Percentiles rank a stretch among this genome's conserved stretches.
phyloP scores from a whole-genome alignment of 75 land plant genomes.

The Selaginella tamariscina region DNA sequence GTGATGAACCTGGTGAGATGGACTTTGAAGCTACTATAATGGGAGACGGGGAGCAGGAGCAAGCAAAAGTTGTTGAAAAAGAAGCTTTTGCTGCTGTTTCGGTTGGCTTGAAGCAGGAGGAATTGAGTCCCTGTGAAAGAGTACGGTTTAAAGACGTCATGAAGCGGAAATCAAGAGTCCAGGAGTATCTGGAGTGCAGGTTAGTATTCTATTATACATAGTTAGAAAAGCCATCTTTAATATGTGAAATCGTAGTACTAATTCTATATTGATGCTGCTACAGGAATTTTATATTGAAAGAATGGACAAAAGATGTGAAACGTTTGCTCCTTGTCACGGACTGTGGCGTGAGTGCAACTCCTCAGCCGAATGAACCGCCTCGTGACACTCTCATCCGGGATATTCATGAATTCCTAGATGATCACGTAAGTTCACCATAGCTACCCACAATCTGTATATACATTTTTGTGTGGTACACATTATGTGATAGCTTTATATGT shows the following conservation, averaged over 20 bases:
- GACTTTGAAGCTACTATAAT: not conserved
- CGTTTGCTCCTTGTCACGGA: constrained; percentile 53
- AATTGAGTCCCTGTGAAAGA: constrained; percentile 54
- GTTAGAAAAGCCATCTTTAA: too few relatives aligned
- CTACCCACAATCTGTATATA: too few relatives aligned
- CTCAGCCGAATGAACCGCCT: constrained; percentile 42
- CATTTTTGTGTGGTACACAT: not conserved
- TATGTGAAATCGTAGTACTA: too few relatives aligned
- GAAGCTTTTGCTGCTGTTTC: constrained; percentile 55
- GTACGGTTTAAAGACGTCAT: constrained; percentile 80
- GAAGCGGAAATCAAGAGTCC: constrained; percentile 81
- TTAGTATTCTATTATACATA: constrained; percentile 21
- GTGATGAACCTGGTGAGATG: not conserved
- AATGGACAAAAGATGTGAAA: constrained; percentile 77
- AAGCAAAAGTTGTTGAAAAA: not conserved
- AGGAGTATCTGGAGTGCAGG: constrained; percentile 95
- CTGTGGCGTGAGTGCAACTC: constrained; percentile 45
- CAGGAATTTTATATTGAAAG: constrained; percentile 69
- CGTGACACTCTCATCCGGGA: constrained; percentile 63
- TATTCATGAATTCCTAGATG: constrained; percentile 68
- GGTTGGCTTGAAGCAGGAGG: constrained; percentile 69
- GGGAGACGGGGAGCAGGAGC: not conserved
- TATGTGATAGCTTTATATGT: not conserved
- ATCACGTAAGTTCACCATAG: constrained; percentile 50
- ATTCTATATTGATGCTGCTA: constrained; percentile 5